Evolutionary conservation across 164 flowering plant genomes (phyloP), one percentile per base, ranked within the genome.

Genomic region (Malania oleifera): DNA sequence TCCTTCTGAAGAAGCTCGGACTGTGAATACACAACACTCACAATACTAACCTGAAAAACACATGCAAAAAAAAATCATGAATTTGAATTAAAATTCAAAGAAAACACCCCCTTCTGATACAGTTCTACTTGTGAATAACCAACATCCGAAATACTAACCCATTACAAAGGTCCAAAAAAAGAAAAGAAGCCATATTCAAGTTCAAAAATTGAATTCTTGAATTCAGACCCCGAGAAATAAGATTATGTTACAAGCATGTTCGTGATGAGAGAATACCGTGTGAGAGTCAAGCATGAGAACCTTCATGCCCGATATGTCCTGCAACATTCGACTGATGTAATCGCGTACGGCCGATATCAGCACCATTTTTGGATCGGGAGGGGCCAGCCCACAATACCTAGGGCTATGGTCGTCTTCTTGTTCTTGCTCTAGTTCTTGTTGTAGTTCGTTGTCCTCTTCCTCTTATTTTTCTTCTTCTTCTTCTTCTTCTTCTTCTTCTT

Each of bases 221-320:
- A n/a, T n/a, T 26, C 1, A 27, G 23, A 13, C 10, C 11, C 22
- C 53, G 22, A 50, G 53, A 23, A 23, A 2, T 14, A n/a, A n/a
- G n/a, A n/a, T n/a, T n/a, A 1, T 7, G 11, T 7, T 7, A 34
- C 38, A 34, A 34, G 11, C 38, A 12, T 45, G 23, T 7, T 17
- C 8, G 17, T 6, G 24, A 20, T 5, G 28, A 48, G 13, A 31
- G 5, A 7, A 34, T 78, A 91, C 98, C 83, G 96, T 92, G 31
- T 77, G 68, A 28, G 93, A 85, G 80, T 92, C 96, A 48, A 89
- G 91, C 64, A 92, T 74, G 70, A 92, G 96, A 51, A 85, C 93
- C 59, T 89, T 89, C 98, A 92, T 92, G 56, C 98, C 98, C 28
- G 96, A 85, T 62, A 92, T 92, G 73, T 92, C 98, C 64, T 89